Evolutionary conservation across 441 rosid genomes (phyloP).

Genomic region (Erysimum cheiri): DNA sequence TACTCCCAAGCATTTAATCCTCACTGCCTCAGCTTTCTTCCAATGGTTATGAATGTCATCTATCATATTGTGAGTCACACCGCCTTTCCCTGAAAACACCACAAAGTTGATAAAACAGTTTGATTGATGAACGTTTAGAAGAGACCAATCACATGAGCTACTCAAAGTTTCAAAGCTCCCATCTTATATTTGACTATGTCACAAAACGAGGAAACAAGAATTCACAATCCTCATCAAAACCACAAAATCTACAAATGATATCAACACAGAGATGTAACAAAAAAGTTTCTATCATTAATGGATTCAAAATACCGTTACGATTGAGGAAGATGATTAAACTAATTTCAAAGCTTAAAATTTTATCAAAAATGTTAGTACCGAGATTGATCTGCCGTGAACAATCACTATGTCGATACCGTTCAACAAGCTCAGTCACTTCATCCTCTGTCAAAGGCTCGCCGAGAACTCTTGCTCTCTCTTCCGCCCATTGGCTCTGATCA

Average conservation of each 20-base stretch:
- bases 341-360: slow-evolving; percentile 1
- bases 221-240: background rate
- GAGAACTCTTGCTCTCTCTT: slow-evolving; percentile 56
- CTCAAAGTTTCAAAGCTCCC: slow-evolving; percentile 8
- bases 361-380: slow-evolving; percentile 46
- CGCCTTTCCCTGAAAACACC: slow-evolving; percentile 64
- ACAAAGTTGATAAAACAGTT: background rate
- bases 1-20: slow-evolving; percentile 92
- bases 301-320: background rate
- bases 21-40: slow-evolving; percentile 86
- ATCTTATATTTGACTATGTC: background rate
- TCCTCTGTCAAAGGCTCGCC: slow-evolving; percentile 69
- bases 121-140: background rate
- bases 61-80: slow-evolving; percentile 93
- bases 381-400: slow-evolving; percentile 83
- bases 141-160: slow-evolving; percentile 7
- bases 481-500: slow-evolving; percentile 49
- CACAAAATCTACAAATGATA: background rate
- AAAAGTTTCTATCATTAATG: background rate
- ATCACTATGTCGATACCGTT: slow-evolving; percentile 78
- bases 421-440: slow-evolving; percentile 75
- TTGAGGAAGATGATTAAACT: background rate
- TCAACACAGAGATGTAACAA: background rate
- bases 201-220: slow-evolving; percentile 11
- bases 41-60: slow-evolving; percentile 91